phyloP scores from a whole-genome alignment of 2,329 filamentous ascomycete species.

The Fusarium sp. region DNA sequence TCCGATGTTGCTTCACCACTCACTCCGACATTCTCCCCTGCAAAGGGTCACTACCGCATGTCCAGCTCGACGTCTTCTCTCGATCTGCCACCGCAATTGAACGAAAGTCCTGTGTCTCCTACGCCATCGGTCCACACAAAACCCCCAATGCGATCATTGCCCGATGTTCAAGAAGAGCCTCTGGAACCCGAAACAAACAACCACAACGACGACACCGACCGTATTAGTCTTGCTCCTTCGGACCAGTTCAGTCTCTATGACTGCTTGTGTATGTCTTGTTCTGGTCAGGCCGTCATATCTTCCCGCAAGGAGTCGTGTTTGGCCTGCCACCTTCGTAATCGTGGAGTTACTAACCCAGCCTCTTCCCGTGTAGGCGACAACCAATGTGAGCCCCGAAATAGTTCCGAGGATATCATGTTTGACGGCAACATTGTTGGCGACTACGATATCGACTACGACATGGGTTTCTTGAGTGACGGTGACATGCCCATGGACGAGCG shows the following conservation, averaged over 20 bases:
- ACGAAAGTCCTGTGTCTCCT: conserved; percentile 67
- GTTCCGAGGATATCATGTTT: conserved; percentile 54
- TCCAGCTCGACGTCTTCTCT: conserved; percentile 84
- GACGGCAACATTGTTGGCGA: conserved; percentile 54
- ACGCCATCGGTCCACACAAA: conserved; percentile 57
- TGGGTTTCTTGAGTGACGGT: conserved; percentile 73
- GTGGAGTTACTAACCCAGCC: conserved; percentile 31
- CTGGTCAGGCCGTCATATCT: conserved; percentile 13
- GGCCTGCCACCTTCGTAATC: conserved; percentile 8
- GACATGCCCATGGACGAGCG: conserved; percentile 63
- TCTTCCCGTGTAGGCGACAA: conserved; percentile 64
- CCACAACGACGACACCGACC: conserved; percentile 52
- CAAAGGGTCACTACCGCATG: conserved; percentile 70
- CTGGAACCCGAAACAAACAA: conserved; percentile 70
- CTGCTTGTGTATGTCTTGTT: conserved; percentile 76
- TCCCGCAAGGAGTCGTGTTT: conserved; percentile 8
- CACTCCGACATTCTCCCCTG: conserved; percentile 75
- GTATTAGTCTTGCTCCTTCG: conserved; percentile 58
- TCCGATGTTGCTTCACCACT: conserved; percentile 77
- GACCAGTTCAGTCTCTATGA: conserved; percentile 65
- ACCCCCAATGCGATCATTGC: conserved; percentile 74
- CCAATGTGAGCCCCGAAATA: conserved; percentile 68
- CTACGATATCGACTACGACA: conserved; percentile 71
- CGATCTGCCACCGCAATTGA: conserved; percentile 64
- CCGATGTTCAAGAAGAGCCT: conserved; percentile 87